These are phyloP conservation scores for Fagopyrum esculentum DNA, from an alignment of 148 eudicot species.

Conservation along the genomic window DNA sequence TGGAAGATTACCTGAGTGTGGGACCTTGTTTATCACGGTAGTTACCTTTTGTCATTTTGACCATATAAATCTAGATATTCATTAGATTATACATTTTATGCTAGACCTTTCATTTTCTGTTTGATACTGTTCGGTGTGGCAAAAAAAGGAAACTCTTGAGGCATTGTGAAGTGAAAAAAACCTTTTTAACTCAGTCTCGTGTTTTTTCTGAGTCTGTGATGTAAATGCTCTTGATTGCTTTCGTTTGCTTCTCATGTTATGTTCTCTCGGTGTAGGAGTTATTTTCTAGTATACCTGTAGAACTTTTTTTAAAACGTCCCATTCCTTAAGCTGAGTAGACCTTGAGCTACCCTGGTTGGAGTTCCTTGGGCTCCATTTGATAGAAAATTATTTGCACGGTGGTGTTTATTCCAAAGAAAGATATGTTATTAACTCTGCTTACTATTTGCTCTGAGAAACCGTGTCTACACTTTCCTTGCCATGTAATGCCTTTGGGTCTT, in stretches of 20 bases:
- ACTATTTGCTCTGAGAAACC: not conserved
- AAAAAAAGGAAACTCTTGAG: not conserved
- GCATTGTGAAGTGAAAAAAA: not conserved
- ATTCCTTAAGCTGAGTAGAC: not conserved
- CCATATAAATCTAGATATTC: not conserved
- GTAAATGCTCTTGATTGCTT: not conserved
- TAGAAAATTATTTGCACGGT: too few species aligned
- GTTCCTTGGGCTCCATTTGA: not conserved
- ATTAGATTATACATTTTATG: not conserved
- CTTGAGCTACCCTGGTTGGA: not conserved
- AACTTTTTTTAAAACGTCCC: not conserved
- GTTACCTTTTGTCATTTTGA: not conserved
- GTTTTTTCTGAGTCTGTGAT: not conserved
- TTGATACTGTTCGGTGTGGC: not conserved
- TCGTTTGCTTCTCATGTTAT: not conserved
- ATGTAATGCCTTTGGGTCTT: conserved; percentile 6
- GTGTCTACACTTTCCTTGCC: not conserved
- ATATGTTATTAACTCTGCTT: not conserved
- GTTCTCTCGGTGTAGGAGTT: not conserved
- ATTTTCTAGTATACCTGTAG: too few species aligned
- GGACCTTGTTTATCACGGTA: not conserved
- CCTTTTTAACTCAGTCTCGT: not conserved
- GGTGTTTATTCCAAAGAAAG: not conserved
- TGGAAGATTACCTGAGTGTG: not conserved
- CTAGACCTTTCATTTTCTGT: not conserved